Evolutionary conservation across 1,284 basidiomycete genomes (phyloP), one percentile per base, ranked within the genome.

Genomic region (Neotropicomus parvogracilis): DNA sequence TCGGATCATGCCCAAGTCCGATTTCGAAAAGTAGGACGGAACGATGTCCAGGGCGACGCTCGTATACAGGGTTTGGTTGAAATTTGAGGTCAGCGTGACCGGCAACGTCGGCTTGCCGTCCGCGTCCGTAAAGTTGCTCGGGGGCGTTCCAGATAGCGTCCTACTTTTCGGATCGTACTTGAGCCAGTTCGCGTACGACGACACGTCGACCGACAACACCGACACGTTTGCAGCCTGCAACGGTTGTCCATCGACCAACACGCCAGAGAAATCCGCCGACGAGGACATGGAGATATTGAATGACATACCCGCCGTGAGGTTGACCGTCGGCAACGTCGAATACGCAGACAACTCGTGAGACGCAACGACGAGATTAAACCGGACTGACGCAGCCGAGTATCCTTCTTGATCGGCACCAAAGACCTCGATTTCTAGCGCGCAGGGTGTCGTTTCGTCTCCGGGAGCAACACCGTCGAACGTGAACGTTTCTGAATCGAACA

Each of bases 391-490:
- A 26, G 79, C 78, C 7, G 78, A 78, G 56, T 84, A 86, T 12
- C 84, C 82, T 56, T 78, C 68, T 56, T 81, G 75, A 51, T 87
- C 86, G 11, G 86, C 82, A 11, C 76, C 80, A 58, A 80, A 75
- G 19, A 91, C 67, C 28, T 69, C 65, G n/a, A 89, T 70, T 17
- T 77, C 67, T 38, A 86, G 54, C 6, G 62, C 58, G 48, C 65
- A 57, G 11, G 79, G 75, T 24, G 70, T 64, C 37, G 67, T 63
- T 17, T 66, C 59, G 12, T 69, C 63, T 40, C 56, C 48, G 7
- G 92, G 93, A 1, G 85, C 79, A 20, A 88, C 76, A 9, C 95
- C 95, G 57, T 86, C 78, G 46, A 97, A 79, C 1, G 93, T 94
- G 50, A 90, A 70, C 3, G 78, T 77, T 21, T 73, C 61, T 5